Conservation (phyloP, 768 basidiomycete species). For the Amanita subjunquillea region DNA sequence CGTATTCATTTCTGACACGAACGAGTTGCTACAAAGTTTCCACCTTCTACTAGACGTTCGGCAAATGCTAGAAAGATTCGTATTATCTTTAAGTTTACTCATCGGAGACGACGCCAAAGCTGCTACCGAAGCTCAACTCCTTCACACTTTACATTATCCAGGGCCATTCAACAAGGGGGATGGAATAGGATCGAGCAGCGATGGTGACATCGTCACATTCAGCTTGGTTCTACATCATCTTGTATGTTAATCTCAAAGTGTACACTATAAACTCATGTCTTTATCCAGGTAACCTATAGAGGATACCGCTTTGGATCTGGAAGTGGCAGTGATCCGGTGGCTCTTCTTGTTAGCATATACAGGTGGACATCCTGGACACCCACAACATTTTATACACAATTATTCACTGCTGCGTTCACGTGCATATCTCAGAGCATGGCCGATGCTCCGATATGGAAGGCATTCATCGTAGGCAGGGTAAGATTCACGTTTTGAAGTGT, state of each 20-base stretch:
- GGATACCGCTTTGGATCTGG: conserved; percentile 57
- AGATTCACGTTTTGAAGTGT: conserved; percentile 14
- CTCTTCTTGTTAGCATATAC: conserved; percentile 43
- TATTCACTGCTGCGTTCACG: conserved; percentile 52
- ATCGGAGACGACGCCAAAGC: conserved; percentile 63
- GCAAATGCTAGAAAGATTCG: conserved; percentile 49
- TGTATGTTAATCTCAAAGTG: conserved; percentile 27
- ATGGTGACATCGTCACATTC: conserved; percentile 56
- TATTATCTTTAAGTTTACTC: conserved; percentile 45
- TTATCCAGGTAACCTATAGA: conserved; percentile 42
- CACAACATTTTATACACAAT: conserved; percentile 55
- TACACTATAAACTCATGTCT: not conserved
- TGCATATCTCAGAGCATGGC: conserved; percentile 43
- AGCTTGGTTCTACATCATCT: conserved; percentile 51
- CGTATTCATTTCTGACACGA: conserved; percentile 36
- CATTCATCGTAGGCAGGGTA: conserved; percentile 66
- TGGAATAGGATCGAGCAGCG: conserved; percentile 44
- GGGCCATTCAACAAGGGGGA: conserved; percentile 42
- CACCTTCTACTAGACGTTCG: conserved; percentile 43
- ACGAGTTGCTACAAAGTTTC: conserved; percentile 40
- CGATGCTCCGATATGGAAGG: conserved; percentile 46
- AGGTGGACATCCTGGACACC: conserved; percentile 59
- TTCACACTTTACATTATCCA: conserved; percentile 51
- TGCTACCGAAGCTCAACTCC: conserved; percentile 61
- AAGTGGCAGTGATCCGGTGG: conserved; percentile 38